Base-by-base conservation (phyloP, 2,329 filamentous ascomycete genomes). In the Colletotrichum cordylinicola region DNA sequence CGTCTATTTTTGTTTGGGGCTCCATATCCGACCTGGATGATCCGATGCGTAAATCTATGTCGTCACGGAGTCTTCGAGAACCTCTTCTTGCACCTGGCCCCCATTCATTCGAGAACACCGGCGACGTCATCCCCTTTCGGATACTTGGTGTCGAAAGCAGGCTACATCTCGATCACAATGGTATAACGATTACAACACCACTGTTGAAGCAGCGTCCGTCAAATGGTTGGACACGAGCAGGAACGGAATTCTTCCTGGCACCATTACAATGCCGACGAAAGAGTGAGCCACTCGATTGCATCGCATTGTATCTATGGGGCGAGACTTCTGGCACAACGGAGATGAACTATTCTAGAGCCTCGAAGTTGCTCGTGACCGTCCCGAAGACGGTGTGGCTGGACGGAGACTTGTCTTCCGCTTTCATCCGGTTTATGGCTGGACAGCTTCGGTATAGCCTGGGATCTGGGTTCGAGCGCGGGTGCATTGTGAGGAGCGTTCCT, bases 21-120 rank as follows among this genome's bases (percentile, higher is more conserved):
- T 35, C 43, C 1, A 52, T 52, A 52, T 52, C 43, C 10, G 43
- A 52, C 43, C 43, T 52, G 43, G 43, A 52, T 0, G 43, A 52
- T 52, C 43, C 43, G 6, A 0, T 52, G 43, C 43, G 43, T 2
- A 52, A 52, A 1, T 52, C 43, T 0, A 52, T 52, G 0, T 52
- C 43, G 0, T 52, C 43, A 2, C 4, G 43, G 0, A 52, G 43
- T 52, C 43, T 52, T 0, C 0, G n/a, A 0, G 43, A 48, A 52
- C 43, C 43, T 2, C 43, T 52, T 52, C 43, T 52, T 3, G 43
- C 43, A 52, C n/a, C 43, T 21, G 43, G n/a, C 0, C 43, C 43
- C 12, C 0, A 21, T 21, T 52, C 43, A 0, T 52, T 52, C 43
- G 43, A 52, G 43, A 52, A 52, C 1, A 1, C 43, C n/a, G 43